phyloP scores from a whole-genome alignment of 1,139 yeast species.

The Saccharomyces pastorianus region DNA sequence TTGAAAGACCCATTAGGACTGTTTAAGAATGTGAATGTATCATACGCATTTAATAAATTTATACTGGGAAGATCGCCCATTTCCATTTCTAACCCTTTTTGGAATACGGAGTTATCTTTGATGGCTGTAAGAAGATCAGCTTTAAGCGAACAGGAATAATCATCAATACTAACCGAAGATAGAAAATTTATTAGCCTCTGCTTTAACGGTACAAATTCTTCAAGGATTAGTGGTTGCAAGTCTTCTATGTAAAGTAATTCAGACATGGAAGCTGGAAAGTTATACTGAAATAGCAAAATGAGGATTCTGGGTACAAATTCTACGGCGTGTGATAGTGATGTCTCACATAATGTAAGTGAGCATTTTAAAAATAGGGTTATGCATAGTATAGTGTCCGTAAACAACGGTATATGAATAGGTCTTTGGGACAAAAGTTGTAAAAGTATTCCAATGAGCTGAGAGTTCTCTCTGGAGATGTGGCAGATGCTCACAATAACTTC shows the following conservation, averaged over 20 bases:
- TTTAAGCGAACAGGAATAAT: constrained; percentile 11
- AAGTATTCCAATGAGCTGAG: not conserved
- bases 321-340: constrained; percentile 11
- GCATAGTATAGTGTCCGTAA: constrained; percentile 11
- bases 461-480: not conserved
- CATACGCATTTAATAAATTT: constrained; percentile 17
- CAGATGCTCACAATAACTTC: not conserved
- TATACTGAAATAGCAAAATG: constrained; percentile 10
- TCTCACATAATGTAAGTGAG: constrained; percentile 6
- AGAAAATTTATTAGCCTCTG: constrained; percentile 12
- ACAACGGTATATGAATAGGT: constrained; percentile 4
- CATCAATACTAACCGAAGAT: constrained; percentile 8
- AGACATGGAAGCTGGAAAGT: constrained; percentile 13
- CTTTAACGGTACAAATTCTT: constrained; percentile 13
- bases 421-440: not conserved
- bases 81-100: constrained; percentile 4
- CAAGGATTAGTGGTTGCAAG: constrained; percentile 11
- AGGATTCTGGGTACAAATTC: constrained; percentile 9
- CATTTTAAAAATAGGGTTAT: constrained; percentile 10
- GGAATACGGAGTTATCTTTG: constrained; percentile 8
- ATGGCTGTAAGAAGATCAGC: constrained; percentile 10
- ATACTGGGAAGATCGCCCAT: constrained; percentile 3
- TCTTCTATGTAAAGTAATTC: constrained; percentile 10
- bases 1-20: constrained; percentile 23
- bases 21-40: constrained; percentile 17